These are phyloP conservation scores for Amaranthus hypochondriacus DNA, from an alignment of 148 eudicot species.

Conservation along the genomic window DNA sequence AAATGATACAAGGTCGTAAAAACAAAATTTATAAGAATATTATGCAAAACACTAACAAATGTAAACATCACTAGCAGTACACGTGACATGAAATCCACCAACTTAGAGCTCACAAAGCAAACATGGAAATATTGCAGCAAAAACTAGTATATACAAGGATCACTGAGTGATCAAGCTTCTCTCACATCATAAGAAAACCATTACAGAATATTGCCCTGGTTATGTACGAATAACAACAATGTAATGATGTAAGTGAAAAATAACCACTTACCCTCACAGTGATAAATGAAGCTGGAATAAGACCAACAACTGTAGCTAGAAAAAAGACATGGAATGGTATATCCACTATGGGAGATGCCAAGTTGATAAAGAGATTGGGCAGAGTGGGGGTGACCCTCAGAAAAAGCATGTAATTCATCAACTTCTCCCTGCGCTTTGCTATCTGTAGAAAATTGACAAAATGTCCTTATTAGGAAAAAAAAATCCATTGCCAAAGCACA, in stretches of 20 bases:
- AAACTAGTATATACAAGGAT: background rate
- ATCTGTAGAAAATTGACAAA: constrained; percentile 41
- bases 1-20: background rate
- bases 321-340: constrained; percentile 85
- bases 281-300: constrained; percentile 79
- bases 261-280: constrained; percentile 63
- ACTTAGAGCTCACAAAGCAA: background rate
- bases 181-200: background rate
- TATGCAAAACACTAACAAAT: background rate
- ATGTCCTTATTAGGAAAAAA: constrained; percentile 6
- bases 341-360: constrained; percentile 95
- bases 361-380: constrained; percentile 87
- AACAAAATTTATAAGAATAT: background rate
- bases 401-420: constrained; percentile 76
- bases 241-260: constrained; percentile 1
- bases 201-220: background rate
- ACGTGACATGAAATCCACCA: background rate
- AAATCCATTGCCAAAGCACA: background rate
- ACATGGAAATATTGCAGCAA: background rate
- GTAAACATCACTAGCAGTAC: background rate
- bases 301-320: constrained; percentile 74
- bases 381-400: constrained; percentile 79
- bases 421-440: constrained; percentile 70
- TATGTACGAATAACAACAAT: constrained; percentile 8
- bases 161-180: background rate